Evolutionary conservation across 306 rosid species (phyloP), one percentile per base, ranked within the genome.

Genomic region (Gleditsia sinensis): DNA sequence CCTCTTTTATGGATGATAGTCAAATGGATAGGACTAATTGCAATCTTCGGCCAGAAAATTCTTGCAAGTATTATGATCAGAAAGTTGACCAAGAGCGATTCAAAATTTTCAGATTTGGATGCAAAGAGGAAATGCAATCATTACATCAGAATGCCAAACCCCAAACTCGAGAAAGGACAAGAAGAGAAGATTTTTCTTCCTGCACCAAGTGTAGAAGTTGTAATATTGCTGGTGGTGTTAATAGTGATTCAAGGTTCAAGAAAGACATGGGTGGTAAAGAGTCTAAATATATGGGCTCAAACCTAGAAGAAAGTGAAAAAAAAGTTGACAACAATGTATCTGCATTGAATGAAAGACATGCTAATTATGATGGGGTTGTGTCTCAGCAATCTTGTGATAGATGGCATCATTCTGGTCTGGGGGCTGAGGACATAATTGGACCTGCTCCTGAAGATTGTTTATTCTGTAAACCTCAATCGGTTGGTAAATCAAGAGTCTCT

Each of bases 241-340:
- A 74, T 23, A 58, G 83, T 57, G 60, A 77, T 62, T 78, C 62
- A 74, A 11, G 45, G 48, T 83, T 78, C 16, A 63, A 51, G 9
- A 75, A 75, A 45, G 89, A 81, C 62, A 42, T 43, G 39, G 76
- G 69, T 28, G 81, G 36, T 68, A 69, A 72, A 67, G 63, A 71
- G 49, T 74, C 74, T 64, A 77, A 78, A n/a, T n/a, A 13, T 58
- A 24, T 34, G 59, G 58, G 70, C 67, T 27, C 45, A 30, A 56
- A 24, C 70, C 75, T 10, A 71, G 64, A 65, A 43, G 82, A 39
- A 80, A 8, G 13, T 63, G 73, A 78, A 54, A 67, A 6, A 24
- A 30, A 11, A 67, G 64, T 36, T 37, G 69, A 43, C 36, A 55
- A 62, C n/a, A 56, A 64, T 30, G 69, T 66, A 59, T 78, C 71